phyloP scores from a whole-genome alignment of 2,329 filamentous ascomycete genomes.

The Ophiostoma angusticollis region DNA sequence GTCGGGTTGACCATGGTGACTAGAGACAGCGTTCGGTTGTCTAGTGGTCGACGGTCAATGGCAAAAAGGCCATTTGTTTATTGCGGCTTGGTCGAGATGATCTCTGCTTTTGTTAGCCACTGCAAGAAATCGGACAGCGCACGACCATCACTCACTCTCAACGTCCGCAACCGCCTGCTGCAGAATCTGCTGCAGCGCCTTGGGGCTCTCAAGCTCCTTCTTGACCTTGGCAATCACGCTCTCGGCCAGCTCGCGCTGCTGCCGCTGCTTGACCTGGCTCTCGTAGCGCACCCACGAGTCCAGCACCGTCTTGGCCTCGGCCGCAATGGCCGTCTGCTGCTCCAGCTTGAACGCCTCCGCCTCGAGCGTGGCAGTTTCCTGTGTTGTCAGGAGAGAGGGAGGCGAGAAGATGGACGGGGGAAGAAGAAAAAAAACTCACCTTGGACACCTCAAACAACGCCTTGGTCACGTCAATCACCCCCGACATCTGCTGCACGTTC shows the following conservation, averaged over 20 bases:
- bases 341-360: conserved; percentile 93
- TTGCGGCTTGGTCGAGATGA: conserved; percentile 50
- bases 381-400: conserved; percentile 5
- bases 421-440: conserved; percentile 36
- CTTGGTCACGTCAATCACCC: conserved; percentile 95
- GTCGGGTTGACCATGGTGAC: no score
- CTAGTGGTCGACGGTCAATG: no score
- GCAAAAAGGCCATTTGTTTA: no score
- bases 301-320: conserved; percentile 87
- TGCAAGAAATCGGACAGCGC: no score
- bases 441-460: conserved; percentile 94
- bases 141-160: conserved; percentile 83
- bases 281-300: conserved; percentile 99
- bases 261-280: conserved; percentile 94
- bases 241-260: conserved; percentile 92
- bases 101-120: conserved; percentile 40
- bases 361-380: conserved; percentile 97
- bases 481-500: conserved; percentile 85
- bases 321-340: conserved; percentile 83
- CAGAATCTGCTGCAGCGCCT: conserved; percentile 91
- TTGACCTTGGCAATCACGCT: conserved; percentile 92
- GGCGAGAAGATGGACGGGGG: conserved; percentile 8
- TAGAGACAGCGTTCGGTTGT: no score
- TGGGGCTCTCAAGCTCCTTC: conserved; percentile 98
- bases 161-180: conserved; percentile 93